Conservation (phyloP, 352 stramenopile species). For the Phytophthora syringae region DNA sequence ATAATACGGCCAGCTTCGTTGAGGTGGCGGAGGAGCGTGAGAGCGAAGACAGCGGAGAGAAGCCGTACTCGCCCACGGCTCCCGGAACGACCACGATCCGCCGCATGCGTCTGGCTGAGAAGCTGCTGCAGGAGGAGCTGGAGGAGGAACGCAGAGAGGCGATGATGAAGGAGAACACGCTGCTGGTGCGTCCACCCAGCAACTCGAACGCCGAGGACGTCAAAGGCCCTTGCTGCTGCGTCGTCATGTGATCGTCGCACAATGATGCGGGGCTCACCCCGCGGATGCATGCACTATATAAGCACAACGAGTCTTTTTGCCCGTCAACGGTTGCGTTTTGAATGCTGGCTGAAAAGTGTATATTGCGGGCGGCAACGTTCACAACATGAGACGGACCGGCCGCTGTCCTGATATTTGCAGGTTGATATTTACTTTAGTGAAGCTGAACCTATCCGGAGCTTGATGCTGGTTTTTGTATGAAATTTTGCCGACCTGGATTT, state of each 20-base stretch:
- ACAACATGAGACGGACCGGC: conserved; percentile 10
- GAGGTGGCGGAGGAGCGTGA: conserved; percentile 56
- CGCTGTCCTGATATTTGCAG: too few species aligned
- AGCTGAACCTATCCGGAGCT: conserved; percentile 17
- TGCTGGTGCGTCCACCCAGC: conserved; percentile 40
- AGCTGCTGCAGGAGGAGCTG: conserved; percentile 64
- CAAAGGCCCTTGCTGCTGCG: conserved; percentile 59
- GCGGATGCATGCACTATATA: conserved; percentile 37
- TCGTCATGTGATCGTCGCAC: conserved; percentile 58
- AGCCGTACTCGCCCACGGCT: conserved; percentile 73
- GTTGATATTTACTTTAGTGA: conserved; percentile 7
- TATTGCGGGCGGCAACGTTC: not conserved
- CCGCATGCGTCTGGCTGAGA: conserved; percentile 70
- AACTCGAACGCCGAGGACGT: conserved; percentile 36
- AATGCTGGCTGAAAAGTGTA: too few species aligned
- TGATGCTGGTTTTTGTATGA: conserved; percentile 19
- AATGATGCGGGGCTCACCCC: conserved; percentile 13
- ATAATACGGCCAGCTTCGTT: conserved; percentile 73
- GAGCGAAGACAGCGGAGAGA: conserved; percentile 40
- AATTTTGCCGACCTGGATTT: conserved; percentile 20
- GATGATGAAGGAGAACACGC: conserved; percentile 59
- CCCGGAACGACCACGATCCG: conserved; percentile 67
- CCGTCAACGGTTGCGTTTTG: not conserved
- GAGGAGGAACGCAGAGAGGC: conserved; percentile 62
- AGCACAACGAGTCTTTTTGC: conserved; percentile 15